phyloP scores from a whole-genome alignment of 164 flowering plant species.

The Umbellularia californica region DNA sequence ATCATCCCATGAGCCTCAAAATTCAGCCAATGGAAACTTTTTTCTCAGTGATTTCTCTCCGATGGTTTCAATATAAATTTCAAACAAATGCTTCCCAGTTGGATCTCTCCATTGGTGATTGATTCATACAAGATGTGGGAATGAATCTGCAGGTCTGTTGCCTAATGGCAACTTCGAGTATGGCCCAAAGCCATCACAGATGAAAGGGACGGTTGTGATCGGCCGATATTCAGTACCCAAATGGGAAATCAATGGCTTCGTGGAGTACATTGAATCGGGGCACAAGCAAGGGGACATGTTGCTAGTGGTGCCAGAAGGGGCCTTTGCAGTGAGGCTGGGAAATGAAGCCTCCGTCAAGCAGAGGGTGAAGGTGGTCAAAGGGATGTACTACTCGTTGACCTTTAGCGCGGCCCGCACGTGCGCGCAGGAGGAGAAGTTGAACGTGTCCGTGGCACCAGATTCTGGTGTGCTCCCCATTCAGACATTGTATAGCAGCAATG shows the following conservation, averaged over 20 bases:
- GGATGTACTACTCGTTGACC: constrained; percentile 53
- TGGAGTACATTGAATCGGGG: constrained; percentile 82
- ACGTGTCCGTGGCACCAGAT: constrained; percentile 48
- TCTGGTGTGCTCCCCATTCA: constrained; percentile 53
- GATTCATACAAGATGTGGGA: background rate
- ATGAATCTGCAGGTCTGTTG: constrained; percentile 45
- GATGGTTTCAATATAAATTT: background rate
- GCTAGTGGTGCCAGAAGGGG: constrained; percentile 74
- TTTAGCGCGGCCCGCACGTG: constrained; percentile 78
- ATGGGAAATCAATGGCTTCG: constrained; percentile 68
- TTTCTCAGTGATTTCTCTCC: background rate
- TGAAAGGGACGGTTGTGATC: constrained; percentile 64
- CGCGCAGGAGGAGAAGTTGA: constrained; percentile 57
- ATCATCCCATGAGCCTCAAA: too few relatives aligned
- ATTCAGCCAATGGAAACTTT: background rate
- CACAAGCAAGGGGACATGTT: constrained; percentile 86
- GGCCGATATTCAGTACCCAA: constrained; percentile 47
- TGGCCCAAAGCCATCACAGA: constrained; percentile 54
- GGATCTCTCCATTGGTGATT: background rate
- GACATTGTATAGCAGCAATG: constrained; percentile 63
- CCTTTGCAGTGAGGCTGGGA: constrained; percentile 68
- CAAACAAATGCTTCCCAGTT: background rate
- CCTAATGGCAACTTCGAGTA: constrained; percentile 78
- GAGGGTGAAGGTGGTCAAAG: constrained; percentile 38
- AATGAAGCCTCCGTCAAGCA: constrained; percentile 74